Conservation (phyloP, 495 filamentous ascomycete species). For the Bathelium albidoporum region DNA sequence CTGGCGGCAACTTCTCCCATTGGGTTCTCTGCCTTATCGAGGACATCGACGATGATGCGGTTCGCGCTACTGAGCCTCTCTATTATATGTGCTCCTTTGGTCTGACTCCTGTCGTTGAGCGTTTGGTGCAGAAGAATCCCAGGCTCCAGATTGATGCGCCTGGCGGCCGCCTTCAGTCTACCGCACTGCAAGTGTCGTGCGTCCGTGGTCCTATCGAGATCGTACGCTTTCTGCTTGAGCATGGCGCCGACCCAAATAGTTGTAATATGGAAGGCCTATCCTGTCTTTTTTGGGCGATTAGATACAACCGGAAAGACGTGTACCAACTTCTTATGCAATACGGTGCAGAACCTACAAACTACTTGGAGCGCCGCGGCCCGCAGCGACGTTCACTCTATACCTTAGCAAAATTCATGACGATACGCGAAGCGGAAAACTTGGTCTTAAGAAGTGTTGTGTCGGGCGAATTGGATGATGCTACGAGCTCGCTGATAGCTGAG, state of each 20-base stretch:
- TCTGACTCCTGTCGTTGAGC: not conserved
- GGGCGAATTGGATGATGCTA: too few relatives aligned
- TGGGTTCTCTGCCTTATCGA: slow-evolving; percentile 3
- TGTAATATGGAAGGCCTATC: not conserved
- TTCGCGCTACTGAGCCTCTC: not conserved
- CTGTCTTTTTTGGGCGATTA: not conserved
- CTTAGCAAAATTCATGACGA: too few relatives aligned
- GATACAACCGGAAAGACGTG: not conserved
- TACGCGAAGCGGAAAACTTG: too few relatives aligned
- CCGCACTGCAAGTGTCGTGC: not conserved
- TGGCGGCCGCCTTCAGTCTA: not conserved
- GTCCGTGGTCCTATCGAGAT: not conserved
- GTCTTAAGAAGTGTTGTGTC: too few relatives aligned
- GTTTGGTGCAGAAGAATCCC: not conserved
- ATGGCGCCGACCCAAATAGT: not conserved
- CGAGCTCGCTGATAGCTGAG: too few relatives aligned
- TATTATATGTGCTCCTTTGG: not conserved
- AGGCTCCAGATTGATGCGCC: not conserved
- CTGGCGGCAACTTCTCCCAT: not conserved
- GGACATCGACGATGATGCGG: not conserved
- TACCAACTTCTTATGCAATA: not conserved
- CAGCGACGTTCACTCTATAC: too few relatives aligned
- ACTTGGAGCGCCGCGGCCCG: too few relatives aligned
- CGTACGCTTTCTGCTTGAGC: not conserved
- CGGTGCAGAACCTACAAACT: not conserved